Base-by-base conservation (phyloP, 192 early-diverging fungal species). In the Gigaspora rosea region DNA sequence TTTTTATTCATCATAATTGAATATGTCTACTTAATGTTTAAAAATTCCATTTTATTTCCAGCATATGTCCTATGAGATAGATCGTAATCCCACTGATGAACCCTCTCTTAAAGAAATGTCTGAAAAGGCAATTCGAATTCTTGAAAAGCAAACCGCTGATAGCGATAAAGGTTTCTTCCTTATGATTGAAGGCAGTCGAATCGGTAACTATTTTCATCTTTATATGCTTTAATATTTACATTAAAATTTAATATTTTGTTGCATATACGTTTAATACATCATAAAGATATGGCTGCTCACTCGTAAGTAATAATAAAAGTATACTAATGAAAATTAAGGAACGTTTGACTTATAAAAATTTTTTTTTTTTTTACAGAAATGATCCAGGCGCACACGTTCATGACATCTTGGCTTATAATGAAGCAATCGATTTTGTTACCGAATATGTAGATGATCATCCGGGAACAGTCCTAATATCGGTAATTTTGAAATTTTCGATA, bases 161-260 rank as follows among this genome's bases (percentile, higher is more conserved):
- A 80, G 82, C 32, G 86, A 88, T 63, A 77, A 84, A 0, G 96
- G 97, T 5, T 99, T 98, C 83, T 96, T 98, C 80, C 83, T 99
- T 80, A 95, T 99, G 94, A 92, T 99, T 76, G 97, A 99, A 85
- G 95, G 97, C 47, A 94, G 92, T 73, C 84, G 95, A 58, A 99
- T 99, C 75, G 88, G 78, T 79, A 67, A 75, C 33, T 46, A 33
- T n/a, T 15, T 22, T 8, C 27, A 76, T 46, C 7, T 12, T 50
- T 27, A 12, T 47, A 22, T 41, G 33, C 4, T 52, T 61, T 48
- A 18, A 50, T 16, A 52, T 67, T 72, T 22, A 59, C 20, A 54
- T 27, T n/a, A 33, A 33, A 12, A 49, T 51, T 4, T 56, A 72
- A 32, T 32, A 36, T 65, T 63, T 33, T 72, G 36, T 36, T 58